Conservation (phyloP, 148 eudicot species). For the Camellia japonica region DNA sequence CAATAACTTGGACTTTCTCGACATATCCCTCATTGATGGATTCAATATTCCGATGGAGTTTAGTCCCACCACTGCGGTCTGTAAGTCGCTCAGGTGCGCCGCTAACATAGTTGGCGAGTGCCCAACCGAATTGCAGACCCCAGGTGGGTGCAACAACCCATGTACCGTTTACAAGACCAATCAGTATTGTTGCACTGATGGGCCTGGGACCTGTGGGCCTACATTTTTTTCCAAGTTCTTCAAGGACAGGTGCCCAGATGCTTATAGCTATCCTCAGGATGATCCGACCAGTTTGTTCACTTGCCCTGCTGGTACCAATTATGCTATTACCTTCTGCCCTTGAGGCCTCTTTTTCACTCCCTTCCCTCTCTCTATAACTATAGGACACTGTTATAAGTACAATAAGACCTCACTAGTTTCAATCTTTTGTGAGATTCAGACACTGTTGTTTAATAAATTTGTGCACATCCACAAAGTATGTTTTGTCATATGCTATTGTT, state of each 20-base stretch:
- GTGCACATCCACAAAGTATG: too few species aligned
- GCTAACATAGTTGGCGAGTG: slow-evolving; percentile 31
- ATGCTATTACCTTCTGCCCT: slow-evolving; percentile 27
- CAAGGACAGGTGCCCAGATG: slow-evolving; percentile 28
- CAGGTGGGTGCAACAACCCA: slow-evolving; percentile 53
- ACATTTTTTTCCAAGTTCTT: slow-evolving; percentile 14
- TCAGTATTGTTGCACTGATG: slow-evolving; percentile 16
- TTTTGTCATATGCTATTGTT: too few species aligned
- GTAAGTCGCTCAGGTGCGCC: slow-evolving; percentile 25
- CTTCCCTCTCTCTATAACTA: too few species aligned
- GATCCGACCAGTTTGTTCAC: slow-evolving; percentile 7
- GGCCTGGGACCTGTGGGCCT: slow-evolving; percentile 15
- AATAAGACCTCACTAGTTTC: too few species aligned
- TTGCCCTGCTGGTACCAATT: slow-evolving; percentile 27
- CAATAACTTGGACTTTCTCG: slow-evolving; percentile 35
- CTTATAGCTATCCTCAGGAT: slow-evolving; percentile 24
- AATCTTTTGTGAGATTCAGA: too few species aligned
- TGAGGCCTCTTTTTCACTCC: not conserved
- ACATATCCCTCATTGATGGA: slow-evolving; percentile 46
- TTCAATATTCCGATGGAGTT: slow-evolving; percentile 47
- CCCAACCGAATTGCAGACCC: slow-evolving; percentile 29
- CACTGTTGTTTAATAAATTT: too few species aligned
- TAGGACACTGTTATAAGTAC: too few species aligned
- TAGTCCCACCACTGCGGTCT: slow-evolving; percentile 26
- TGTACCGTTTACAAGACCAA: slow-evolving; percentile 22